These are phyloP conservation scores for Heracleum sosnowskyi DNA, from an alignment of 129 eudicot genomes.

Conservation along the genomic window DNA sequence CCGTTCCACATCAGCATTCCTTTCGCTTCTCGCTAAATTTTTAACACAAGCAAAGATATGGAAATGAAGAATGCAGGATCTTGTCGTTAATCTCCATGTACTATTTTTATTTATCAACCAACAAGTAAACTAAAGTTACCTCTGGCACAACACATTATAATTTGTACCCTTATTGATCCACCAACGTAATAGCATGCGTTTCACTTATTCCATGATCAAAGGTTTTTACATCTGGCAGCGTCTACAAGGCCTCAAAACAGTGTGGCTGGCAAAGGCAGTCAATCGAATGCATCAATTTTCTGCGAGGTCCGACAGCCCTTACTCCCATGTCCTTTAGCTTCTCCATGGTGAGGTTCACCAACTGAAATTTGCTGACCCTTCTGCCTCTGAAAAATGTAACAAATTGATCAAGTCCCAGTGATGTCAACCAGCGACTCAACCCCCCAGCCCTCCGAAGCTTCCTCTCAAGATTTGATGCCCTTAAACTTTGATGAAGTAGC, in stretches of 20 bases:
- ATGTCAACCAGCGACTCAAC: constrained; percentile 65
- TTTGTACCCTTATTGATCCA: background rate
- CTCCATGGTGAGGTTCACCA: constrained; percentile 66
- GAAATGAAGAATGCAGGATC: background rate
- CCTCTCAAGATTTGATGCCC: constrained; percentile 61
- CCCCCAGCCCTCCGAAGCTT: constrained; percentile 80
- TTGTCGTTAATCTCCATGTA: background rate
- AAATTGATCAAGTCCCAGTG: constrained; percentile 77
- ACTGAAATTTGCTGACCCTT: constrained; percentile 53
- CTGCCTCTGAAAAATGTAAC: constrained; percentile 42
- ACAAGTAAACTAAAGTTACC: background rate
- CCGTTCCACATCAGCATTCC: too few species aligned
- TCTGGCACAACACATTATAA: background rate
- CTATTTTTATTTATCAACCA: background rate
- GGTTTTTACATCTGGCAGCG: background rate
- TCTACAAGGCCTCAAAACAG: constrained; percentile 32
- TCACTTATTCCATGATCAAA: background rate
- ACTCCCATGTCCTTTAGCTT: constrained; percentile 95
- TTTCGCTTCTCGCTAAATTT: background rate
- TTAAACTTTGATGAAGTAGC: constrained; percentile 46
- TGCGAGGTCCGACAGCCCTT: constrained; percentile 85
- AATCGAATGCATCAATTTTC: constrained; percentile 88
- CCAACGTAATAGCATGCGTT: background rate
- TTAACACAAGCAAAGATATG: background rate
- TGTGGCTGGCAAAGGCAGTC: constrained; percentile 78